Base-by-base conservation (phyloP, 352 stramenopile genomes). In the Globisporangium cystogenes region DNA sequence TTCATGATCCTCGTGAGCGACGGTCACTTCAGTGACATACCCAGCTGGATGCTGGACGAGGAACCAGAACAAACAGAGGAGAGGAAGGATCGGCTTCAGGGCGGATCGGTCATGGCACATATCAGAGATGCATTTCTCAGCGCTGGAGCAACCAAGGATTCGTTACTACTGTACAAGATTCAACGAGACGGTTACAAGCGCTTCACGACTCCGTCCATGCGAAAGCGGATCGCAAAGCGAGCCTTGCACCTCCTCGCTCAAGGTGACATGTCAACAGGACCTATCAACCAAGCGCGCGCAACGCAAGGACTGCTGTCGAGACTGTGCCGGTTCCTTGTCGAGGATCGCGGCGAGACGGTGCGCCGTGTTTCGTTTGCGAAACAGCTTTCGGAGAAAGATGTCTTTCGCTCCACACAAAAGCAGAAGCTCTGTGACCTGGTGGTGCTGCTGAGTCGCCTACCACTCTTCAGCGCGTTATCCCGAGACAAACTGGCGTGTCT, bases 281-380 rank as follows among this genome's bases (percentile, higher is more conserved):
- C 60, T 33, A n/a, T 20, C 24, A 48, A 33, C 2, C 55, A 46
- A 21, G 35, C 46, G 8, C 62, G 48, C 27, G 23, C 55, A 8
- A 64, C 63, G 0, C 60, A 39, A 26, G 52, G 41, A 1, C 27
- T 72, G 21, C 43, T 72, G 7, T 58, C 58, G 21, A 40, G 63
- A 16, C 29, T 60, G 16, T 55, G 58, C 5, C 60, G 66, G 21
- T 43, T 71, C 33, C 46, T 72, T 1, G 43, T 72, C 15, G 66
- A 74, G 31, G 63, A 72, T 45, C 66, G 63, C n/a, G 66, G 63
- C 15, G 66, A 74, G 23, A 51, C 64, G 16, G 56, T 72, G 44
- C 66, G 66, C 29, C 66, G 63, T 20, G 63, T 67, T 5, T 55
- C 63, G 1, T 74, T 64, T 47, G 58, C 51, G 4, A 74, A 64